phyloP scores from a whole-genome alignment of 2,329 filamentous ascomycete genomes.

The Lomentospora prolificans region DNA sequence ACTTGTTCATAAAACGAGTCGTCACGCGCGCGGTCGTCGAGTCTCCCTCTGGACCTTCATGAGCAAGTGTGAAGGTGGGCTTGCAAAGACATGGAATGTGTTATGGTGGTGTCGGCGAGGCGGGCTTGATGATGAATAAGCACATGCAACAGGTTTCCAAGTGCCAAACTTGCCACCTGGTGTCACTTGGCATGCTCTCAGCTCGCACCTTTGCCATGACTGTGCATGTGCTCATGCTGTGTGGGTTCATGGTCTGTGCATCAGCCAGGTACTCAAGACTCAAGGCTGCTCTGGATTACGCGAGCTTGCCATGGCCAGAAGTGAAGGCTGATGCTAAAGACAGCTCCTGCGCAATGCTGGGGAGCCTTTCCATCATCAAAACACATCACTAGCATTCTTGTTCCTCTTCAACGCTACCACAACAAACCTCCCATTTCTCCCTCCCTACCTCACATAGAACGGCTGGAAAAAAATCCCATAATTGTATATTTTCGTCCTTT shows the following conservation, averaged over 20 bases:
- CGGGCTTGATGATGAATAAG: too few relatives aligned
- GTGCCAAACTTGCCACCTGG: too few relatives aligned
- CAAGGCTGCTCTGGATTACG: constrained; percentile 6
- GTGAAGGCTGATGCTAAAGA: constrained; percentile 3
- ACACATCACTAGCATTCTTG: background rate
- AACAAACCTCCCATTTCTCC: background rate
- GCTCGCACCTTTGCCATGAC: too few relatives aligned
- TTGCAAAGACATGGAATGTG: too few relatives aligned
- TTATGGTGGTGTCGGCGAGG: too few relatives aligned
- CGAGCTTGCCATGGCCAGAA: constrained; percentile 1
- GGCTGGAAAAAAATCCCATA: background rate
- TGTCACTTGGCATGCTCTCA: too few relatives aligned
- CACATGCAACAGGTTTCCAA: too few relatives aligned
- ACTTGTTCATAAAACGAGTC: too few relatives aligned
- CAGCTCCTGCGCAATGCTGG: background rate
- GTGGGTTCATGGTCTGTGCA: background rate
- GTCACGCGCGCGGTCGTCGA: too few relatives aligned
- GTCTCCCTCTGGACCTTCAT: too few relatives aligned
- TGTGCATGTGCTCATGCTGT: too few relatives aligned
- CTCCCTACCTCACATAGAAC: background rate
- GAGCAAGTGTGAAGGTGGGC: too few relatives aligned
- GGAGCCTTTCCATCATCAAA: background rate
- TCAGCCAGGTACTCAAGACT: background rate
- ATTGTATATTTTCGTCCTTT: background rate
- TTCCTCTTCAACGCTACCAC: background rate